A percentile compares a stretch with the other conserved stretches of the same genome.
phyloP scores from a whole-genome alignment of 345 rosid genomes.

The Trapa incisa region DNA sequence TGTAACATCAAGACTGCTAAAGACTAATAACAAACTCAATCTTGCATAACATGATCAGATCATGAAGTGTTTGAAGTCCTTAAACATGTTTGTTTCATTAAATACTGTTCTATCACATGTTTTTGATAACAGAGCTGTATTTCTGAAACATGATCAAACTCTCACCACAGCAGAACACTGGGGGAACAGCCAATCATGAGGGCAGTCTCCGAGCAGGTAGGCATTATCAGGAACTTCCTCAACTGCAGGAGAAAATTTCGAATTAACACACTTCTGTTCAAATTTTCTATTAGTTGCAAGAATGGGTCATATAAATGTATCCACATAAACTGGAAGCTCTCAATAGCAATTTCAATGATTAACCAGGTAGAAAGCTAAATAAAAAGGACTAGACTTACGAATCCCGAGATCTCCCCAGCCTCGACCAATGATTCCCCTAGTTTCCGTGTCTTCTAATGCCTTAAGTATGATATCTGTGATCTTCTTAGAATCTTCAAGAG shows the following conservation, averaged over 20 bases:
- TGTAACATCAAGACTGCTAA: background rate
- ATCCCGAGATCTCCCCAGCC: constrained; percentile 97
- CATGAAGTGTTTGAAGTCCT: background rate
- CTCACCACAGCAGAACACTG: constrained; percentile 95
- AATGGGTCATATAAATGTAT: background rate
- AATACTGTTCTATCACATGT: background rate
- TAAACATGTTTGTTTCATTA: background rate
- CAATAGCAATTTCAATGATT: background rate
- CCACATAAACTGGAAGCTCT: background rate
- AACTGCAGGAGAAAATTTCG: constrained; percentile 29
- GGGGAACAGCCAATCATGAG: constrained; percentile 99
- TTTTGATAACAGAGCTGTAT: background rate
- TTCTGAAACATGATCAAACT: background rate
- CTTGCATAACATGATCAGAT: background rate
- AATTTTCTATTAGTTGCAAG: background rate
- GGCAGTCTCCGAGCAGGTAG: constrained; percentile 83
- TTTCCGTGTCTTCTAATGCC: constrained; percentile 69
- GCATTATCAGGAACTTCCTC: constrained; percentile 52
- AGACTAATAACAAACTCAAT: background rate
- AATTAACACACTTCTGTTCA: background rate
- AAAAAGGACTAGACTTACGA: constrained; percentile 31
- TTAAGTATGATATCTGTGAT: constrained; percentile 67
- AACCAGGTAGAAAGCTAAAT: background rate
- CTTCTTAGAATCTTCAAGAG: constrained; percentile 78
- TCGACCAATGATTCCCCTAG: constrained; percentile 85